Conservation (phyloP, 352 stramenopile species). For the Phytophthora colocasiae region DNA sequence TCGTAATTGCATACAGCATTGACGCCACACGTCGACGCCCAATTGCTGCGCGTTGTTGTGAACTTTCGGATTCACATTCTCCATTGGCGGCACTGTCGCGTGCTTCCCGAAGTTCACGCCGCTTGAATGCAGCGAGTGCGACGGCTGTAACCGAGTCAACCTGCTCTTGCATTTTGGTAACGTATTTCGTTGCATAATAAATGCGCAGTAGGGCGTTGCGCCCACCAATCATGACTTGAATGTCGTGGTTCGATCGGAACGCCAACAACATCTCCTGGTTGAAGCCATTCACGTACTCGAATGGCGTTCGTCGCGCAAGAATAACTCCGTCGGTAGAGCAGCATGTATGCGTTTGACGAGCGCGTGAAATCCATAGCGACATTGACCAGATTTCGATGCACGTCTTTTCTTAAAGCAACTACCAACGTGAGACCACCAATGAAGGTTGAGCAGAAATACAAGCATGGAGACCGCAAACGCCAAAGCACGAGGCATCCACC, state of each 20-base stretch:
- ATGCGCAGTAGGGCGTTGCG: neutral
- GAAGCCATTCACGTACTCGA: too few relatives aligned
- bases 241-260: neutral
- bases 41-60: neutral
- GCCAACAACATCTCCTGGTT: neutral
- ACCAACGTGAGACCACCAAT: neutral
- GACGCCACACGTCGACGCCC: slow-evolving; percentile 1
- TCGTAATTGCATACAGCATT: neutral
- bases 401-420: slow-evolving; percentile 1
- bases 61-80: too few relatives aligned
- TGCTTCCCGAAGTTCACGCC: neutral
- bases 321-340: neutral
- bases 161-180: neutral
- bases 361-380: slow-evolving; percentile 2
- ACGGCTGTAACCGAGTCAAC: neutral
- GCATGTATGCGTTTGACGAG: neutral
- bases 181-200: slow-evolving; percentile 1
- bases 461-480: slow-evolving; percentile 5
- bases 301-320: too few relatives aligned
- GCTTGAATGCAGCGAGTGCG: neutral
- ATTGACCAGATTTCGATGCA: neutral
- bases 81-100: too few relatives aligned
- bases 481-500: neutral
- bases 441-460: neutral
- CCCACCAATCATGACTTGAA: neutral